A percentile compares a stretch with the other conserved stretches of the same genome.
Conservation (phyloP, 306 rosid genomes). For the Cercis canadensis region DNA sequence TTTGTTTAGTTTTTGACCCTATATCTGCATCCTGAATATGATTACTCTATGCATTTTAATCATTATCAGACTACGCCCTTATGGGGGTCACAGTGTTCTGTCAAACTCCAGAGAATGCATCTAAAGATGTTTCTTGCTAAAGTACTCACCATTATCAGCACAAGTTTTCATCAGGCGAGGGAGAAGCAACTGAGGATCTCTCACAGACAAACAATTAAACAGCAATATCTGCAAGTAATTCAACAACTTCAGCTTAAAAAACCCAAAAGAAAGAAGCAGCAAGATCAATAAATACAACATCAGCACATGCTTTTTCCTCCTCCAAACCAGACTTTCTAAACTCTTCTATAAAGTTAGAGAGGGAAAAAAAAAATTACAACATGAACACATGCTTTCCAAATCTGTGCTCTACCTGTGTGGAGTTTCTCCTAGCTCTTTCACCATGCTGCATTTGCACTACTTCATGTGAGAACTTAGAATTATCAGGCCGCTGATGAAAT, state of each 20-base stretch:
- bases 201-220: conserved; percentile 93
- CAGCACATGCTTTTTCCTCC: not conserved
- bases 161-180: conserved; percentile 82
- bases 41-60: not conserved
- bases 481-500: conserved; percentile 47
- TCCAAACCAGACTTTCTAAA: too few species aligned
- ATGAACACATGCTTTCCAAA: conserved; percentile 14
- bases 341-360: too few species aligned
- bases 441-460: conserved; percentile 39
- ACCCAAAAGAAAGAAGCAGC: conserved; percentile 29
- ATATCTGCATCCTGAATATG: conserved; percentile 8
- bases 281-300: conserved; percentile 14
- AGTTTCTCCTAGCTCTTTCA: conserved; percentile 52
- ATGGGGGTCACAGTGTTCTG: conserved; percentile 15
- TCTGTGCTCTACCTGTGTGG: conserved; percentile 64
- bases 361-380: not conserved
- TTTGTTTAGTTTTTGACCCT: not conserved
- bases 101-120: conserved; percentile 27
- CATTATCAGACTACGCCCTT: conserved; percentile 11
- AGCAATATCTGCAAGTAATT: conserved; percentile 73
- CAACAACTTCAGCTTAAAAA: conserved; percentile 32
- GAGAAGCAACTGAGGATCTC: conserved; percentile 90
- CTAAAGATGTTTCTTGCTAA: conserved; percentile 25
- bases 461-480: conserved; percentile 47
- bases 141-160: conserved; percentile 76